Evolutionary conservation across 768 basidiomycete species (phyloP).

Genomic region (Hygrophorus pudorinus): DNA sequence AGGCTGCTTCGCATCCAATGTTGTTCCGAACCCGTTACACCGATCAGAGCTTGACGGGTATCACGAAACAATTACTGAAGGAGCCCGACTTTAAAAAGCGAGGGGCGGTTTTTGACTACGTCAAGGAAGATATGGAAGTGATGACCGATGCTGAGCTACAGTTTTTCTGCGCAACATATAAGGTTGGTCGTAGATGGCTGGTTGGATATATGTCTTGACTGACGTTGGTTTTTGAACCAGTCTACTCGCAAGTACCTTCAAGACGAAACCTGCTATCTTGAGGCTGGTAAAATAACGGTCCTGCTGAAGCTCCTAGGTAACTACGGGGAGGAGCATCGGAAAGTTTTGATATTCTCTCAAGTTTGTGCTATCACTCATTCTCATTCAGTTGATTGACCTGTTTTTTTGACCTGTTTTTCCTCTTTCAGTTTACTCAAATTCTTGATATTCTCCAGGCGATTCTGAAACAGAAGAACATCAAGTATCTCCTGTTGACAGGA

Average conservation of each 20-base stretch:
- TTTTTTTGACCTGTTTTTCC: not conserved
- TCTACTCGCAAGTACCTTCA: constrained; percentile 69
- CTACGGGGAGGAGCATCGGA: constrained; percentile 60
- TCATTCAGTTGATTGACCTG: not conserved
- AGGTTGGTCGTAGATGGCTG: constrained; percentile 36
- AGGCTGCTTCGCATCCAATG: constrained; percentile 95
- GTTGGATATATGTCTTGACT: not conserved
- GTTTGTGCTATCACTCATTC: constrained; percentile 27
- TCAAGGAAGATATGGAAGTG: constrained; percentile 95
- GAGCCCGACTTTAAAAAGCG: constrained; percentile 88
- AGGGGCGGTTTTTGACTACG: constrained; percentile 68
- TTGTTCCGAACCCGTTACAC: constrained; percentile 82
- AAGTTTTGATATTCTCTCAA: constrained; percentile 92
- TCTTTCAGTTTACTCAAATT: constrained; percentile 81
- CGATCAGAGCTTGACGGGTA: constrained; percentile 59
- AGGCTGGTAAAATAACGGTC: constrained; percentile 80
- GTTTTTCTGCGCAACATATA: constrained; percentile 75
- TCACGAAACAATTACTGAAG: constrained; percentile 78
- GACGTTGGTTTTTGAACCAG: constrained; percentile 23
- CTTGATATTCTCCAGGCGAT: constrained; percentile 87
- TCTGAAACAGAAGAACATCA: constrained; percentile 59
- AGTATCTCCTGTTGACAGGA: constrained; percentile 82
- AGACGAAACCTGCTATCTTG: constrained; percentile 62
- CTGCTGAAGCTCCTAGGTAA: constrained; percentile 61
- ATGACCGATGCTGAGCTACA: constrained; percentile 98